These are phyloP conservation scores for Pythium phragmitis DNA, from an alignment of 352 stramenopile genomes.

Conservation along the genomic window DNA sequence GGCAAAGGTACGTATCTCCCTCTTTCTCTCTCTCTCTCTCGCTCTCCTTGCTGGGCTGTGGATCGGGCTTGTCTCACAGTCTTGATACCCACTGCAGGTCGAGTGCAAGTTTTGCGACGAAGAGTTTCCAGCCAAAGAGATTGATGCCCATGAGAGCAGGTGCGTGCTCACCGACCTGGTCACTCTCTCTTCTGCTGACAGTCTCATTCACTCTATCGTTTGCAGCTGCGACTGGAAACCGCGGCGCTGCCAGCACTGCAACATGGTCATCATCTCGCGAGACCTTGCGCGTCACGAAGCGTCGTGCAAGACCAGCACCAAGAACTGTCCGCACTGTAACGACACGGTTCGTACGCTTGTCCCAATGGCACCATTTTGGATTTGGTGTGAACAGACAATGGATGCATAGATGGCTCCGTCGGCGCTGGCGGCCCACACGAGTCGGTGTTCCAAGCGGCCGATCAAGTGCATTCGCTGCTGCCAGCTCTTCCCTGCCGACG, in stretches of 20 bases:
- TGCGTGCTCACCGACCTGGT: conserved; percentile 19
- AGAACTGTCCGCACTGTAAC: conserved; percentile 65
- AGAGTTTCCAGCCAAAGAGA: conserved; percentile 47
- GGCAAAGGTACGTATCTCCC: conserved; percentile 1
- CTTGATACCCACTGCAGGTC: conserved; percentile 20
- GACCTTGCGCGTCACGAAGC: conserved; percentile 63
- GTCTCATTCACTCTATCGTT: neutral
- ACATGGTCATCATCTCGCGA: conserved; percentile 78
- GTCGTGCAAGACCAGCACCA: conserved; percentile 63
- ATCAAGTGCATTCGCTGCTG: conserved; percentile 86
- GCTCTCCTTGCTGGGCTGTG: neutral
- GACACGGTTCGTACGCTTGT: conserved; percentile 40
- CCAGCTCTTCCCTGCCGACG: conserved; percentile 69
- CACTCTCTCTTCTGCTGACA: neutral
- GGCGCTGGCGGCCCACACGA: conserved; percentile 43
- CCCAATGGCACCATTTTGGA: too few species aligned
- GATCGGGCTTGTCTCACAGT: too few species aligned
- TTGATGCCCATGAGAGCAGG: conserved; percentile 65
- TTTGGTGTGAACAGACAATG: neutral
- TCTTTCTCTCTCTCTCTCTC: neutral
- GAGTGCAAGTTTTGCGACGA: conserved; percentile 86
- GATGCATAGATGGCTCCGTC: conserved; percentile 50
- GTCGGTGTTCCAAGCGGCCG: conserved; percentile 65
- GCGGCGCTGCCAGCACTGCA: conserved; percentile 75
- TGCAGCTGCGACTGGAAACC: conserved; percentile 76